These are phyloP conservation scores for Plectosphaerella cucumerina DNA, from an alignment of 2,329 filamentous ascomycete species.

Conservation along the genomic window DNA sequence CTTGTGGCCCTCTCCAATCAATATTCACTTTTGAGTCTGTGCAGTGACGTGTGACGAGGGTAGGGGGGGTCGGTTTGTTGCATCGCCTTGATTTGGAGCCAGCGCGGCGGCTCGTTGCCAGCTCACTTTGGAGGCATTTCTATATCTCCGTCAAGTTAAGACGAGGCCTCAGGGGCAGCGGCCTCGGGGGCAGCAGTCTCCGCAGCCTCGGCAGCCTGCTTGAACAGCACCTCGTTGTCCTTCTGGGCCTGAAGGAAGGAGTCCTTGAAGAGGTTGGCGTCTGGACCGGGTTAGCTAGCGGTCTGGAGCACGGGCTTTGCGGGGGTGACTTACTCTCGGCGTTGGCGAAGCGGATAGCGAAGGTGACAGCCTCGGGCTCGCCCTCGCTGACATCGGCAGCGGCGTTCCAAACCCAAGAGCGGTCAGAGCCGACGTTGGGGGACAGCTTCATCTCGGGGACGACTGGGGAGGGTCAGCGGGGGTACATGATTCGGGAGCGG, in stretches of 20 bases:
- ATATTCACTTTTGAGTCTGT: no score
- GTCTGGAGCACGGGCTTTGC: neutral
- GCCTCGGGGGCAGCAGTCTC: slow-evolving; percentile 21
- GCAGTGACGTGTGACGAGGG: neutral
- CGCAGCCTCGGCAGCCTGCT: slow-evolving; percentile 32
- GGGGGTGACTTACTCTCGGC: slow-evolving; percentile 71
- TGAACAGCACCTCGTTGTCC: slow-evolving; percentile 88
- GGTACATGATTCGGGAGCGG: neutral
- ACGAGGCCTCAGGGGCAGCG: slow-evolving; percentile 8
- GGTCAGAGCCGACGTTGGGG: slow-evolving; percentile 95
- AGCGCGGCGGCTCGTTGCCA: neutral
- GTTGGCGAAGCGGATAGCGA: slow-evolving; percentile 97
- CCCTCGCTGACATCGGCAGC: slow-evolving; percentile 97
- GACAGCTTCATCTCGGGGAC: slow-evolving; percentile 98
- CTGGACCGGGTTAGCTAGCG: slow-evolving; percentile 42
- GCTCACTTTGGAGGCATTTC: neutral
- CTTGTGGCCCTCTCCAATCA: no score
- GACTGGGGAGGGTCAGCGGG: slow-evolving; percentile 48
- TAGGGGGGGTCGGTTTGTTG: slow-evolving; percentile 1
- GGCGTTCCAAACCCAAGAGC: slow-evolving; percentile 99
- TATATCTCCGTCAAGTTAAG: neutral
- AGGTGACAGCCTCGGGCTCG: slow-evolving; percentile 90
- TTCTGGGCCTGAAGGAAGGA: slow-evolving; percentile 95
- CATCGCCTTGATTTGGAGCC: slow-evolving; percentile 1
- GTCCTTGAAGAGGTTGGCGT: slow-evolving; percentile 97